A percentile compares a stretch with the other conserved stretches of the same genome.
phyloP scores from a whole-genome alignment of 129 eudicot species.

The Tagetes patula region DNA sequence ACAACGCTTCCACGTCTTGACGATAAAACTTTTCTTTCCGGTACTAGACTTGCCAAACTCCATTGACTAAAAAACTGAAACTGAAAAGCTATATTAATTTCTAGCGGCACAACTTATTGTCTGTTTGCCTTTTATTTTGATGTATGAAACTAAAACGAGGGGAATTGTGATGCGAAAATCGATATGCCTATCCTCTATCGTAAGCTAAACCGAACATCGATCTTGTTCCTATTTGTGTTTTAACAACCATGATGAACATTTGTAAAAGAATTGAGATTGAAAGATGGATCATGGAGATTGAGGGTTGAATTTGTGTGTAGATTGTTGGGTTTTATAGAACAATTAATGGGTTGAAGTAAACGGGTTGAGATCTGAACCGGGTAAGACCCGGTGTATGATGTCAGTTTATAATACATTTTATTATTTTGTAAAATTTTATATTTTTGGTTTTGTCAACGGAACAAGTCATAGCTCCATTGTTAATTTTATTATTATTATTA shows the following conservation, averaged over 20 bases:
- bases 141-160: no score
- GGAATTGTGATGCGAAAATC: neutral
- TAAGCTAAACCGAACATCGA: slow-evolving; percentile 34
- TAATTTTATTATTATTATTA: neutral
- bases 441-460: slow-evolving; percentile 16
- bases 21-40: slow-evolving; percentile 44
- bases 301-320: slow-evolving; percentile 1
- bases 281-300: slow-evolving; percentile 13
- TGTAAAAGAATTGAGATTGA: slow-evolving; percentile 11
- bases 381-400: neutral
- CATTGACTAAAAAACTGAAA: slow-evolving; percentile 3
- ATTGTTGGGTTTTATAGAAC: slow-evolving; percentile 22
- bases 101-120: no score
- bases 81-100: no score
- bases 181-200: slow-evolving; percentile 28
- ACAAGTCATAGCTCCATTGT: slow-evolving; percentile 21
- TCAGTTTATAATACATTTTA: neutral
- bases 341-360: neutral
- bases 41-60: neutral
- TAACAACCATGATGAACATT: slow-evolving; percentile 17
- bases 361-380: slow-evolving; percentile 19
- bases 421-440: neutral
- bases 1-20: slow-evolving; percentile 55
- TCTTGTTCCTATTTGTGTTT: slow-evolving; percentile 28
- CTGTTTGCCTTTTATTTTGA: no score